Conservation (phyloP, 2,329 filamentous ascomycete species). For the Fusarium oligoseptatum region DNA sequence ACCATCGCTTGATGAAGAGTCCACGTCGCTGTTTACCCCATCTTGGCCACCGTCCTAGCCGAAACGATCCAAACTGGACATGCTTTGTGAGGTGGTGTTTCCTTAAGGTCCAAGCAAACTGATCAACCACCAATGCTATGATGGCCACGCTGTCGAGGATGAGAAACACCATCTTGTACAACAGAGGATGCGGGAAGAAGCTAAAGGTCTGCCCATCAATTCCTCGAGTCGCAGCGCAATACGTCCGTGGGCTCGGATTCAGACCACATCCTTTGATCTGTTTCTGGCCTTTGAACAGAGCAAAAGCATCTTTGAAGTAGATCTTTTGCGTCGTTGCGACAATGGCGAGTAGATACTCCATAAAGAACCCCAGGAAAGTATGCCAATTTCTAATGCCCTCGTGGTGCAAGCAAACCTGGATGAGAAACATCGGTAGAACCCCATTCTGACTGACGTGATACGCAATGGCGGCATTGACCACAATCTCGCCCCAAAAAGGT, state of each 20-base stretch:
- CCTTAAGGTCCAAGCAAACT: slow-evolving; percentile 54
- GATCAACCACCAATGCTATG: slow-evolving; percentile 51
- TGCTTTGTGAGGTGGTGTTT: slow-evolving; percentile 51
- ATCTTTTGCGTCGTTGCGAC: slow-evolving; percentile 55
- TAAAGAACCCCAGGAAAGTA: slow-evolving; percentile 56
- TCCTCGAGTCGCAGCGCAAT: slow-evolving; percentile 53
- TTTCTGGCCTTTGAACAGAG: slow-evolving; percentile 51
- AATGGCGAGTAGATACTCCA: slow-evolving; percentile 55
- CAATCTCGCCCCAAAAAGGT: slow-evolving; percentile 57
- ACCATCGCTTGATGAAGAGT: slow-evolving; percentile 47
- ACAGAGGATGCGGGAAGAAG: slow-evolving; percentile 55
- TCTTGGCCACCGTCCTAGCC: slow-evolving; percentile 50
- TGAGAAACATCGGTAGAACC: slow-evolving; percentile 54
- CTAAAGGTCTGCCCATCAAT: slow-evolving; percentile 51
- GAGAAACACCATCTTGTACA: slow-evolving; percentile 56
- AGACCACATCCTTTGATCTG: slow-evolving; percentile 50
- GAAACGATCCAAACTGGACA: slow-evolving; percentile 49
- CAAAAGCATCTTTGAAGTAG: slow-evolving; percentile 51
- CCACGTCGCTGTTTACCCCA: slow-evolving; percentile 48
- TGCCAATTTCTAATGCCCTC: slow-evolving; percentile 58
- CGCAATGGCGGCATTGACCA: slow-evolving; percentile 54
- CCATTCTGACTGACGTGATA: slow-evolving; percentile 56
- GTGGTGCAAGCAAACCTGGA: slow-evolving; percentile 55
- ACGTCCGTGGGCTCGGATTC: slow-evolving; percentile 55
- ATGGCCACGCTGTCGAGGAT: slow-evolving; percentile 54